A percentile compares a stretch with the other conserved stretches of the same genome.
phyloP scores from a whole-genome alignment of 805 yeast species.

The Limtongozyma cylindracea region DNA sequence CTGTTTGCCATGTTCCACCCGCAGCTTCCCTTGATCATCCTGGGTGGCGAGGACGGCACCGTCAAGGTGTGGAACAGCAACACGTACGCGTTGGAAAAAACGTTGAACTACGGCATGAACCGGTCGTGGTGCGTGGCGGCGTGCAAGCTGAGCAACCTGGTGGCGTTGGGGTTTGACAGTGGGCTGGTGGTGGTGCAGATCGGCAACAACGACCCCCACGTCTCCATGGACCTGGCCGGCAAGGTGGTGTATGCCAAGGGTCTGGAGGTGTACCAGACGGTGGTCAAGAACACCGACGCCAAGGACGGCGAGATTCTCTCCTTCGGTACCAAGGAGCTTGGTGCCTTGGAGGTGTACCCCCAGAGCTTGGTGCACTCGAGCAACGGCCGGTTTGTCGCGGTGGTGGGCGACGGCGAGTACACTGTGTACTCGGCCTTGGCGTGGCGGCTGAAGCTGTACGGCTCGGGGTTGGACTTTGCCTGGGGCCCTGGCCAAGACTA shows the following conservation, averaged over 20 bases:
- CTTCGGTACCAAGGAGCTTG: slow-evolving; percentile 70
- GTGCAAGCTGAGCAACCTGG: slow-evolving; percentile 41
- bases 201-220: slow-evolving; percentile 85
- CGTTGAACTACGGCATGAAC: slow-evolving; percentile 76
- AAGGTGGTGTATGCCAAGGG: slow-evolving; percentile 81
- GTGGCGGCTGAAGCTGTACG: slow-evolving; percentile 91
- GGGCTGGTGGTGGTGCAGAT: slow-evolving; percentile 75
- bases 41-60: slow-evolving; percentile 94
- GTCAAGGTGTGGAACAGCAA: slow-evolving; percentile 87
- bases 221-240: slow-evolving; percentile 84
- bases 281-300: slow-evolving; percentile 38
- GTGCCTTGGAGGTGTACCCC: slow-evolving; percentile 87
- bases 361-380: slow-evolving; percentile 77
- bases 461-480: slow-evolving; percentile 71
- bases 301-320: slow-evolving; percentile 67
- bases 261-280: slow-evolving; percentile 67
- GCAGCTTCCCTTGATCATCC: slow-evolving; percentile 79
- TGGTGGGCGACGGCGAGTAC: slow-evolving; percentile 95
- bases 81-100: slow-evolving; percentile 82
- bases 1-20: slow-evolving; percentile 96
- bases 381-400: slow-evolving; percentile 91
- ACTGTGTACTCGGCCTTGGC: slow-evolving; percentile 91
- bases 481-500: slow-evolving; percentile 77
- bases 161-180: slow-evolving; percentile 87
- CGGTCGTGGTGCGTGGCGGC: slow-evolving; percentile 90